Base-by-base conservation (phyloP, 2,329 filamentous ascomycete species). In the Ceratocystis destructans region DNA sequence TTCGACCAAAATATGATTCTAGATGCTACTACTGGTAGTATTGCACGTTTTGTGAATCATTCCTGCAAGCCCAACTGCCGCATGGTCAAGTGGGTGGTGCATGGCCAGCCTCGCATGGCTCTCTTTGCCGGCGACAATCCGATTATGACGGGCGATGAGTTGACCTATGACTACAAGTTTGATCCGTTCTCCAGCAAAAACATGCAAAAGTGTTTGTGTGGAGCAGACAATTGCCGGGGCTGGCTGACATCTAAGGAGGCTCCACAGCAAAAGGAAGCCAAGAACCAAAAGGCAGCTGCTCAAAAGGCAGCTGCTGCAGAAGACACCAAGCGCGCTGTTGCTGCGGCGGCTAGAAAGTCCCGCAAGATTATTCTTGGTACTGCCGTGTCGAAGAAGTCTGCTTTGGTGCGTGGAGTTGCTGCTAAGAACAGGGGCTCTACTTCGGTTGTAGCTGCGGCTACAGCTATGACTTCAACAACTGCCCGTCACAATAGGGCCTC, bases 1-100 rank as follows among this genome's bases (percentile, higher is more conserved):
- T 96, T 97, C 74, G 92, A 97, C 73, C 91, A 96, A 75, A 94
- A 95, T 75, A 94, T 97, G 86, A 96, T 97, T 72, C 96, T 99
- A 70, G 94, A 99, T 77, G 94, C 93, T 44, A 96, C 92, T 33
- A 90, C 90, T 66, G 94, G 94, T 72, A 96, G 90, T 70, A 96
- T 97, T 76, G 93, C 94, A 72, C 88, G 94, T 66, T 99, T 99
- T 75, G 92, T 99, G 74, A 99, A 99, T 74, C 94, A 99, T 75
- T 96, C 91, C 20, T 99, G 94, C 77, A 87, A 89, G 67, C 94
- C 94, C 2, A 99, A 99, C 74, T 97, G 93, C 76, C 85, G 88
- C 69, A 97, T 99, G 92, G 90, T 96, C 72, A 97, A 96, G 75
- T 96, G 91, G 90, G 93, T 92, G 69, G 94, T 99, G 65, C 87